Conservation (phyloP, 2,329 filamentous ascomycete genomes). For the Ophiostoma quercus region DNA sequence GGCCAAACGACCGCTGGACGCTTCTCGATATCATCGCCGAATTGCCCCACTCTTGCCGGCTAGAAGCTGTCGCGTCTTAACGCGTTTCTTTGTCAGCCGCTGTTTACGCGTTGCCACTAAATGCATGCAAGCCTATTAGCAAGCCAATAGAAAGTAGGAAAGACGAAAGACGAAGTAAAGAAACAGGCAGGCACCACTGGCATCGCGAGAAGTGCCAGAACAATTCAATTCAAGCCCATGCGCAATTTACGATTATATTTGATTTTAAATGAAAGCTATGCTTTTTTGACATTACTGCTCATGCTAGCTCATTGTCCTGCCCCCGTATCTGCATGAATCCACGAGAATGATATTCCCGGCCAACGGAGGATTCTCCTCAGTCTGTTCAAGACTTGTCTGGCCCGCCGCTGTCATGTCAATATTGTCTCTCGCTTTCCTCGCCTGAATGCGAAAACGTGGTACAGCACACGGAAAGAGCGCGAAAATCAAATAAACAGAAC, state of each 20-base stretch:
- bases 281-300: background rate
- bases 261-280: background rate
- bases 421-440: slow-evolving; percentile 11
- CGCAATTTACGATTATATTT: background rate
- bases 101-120: slow-evolving; percentile 15
- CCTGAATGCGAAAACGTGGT: background rate
- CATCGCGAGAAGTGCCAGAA: too few species aligned
- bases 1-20: background rate
- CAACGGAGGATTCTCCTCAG: too few species aligned
- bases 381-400: background rate
- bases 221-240: background rate
- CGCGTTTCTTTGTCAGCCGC: slow-evolving; percentile 15
- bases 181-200: too few species aligned
- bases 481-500: slow-evolving; percentile 2
- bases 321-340: background rate
- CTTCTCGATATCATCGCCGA: background rate
- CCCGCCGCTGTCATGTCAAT: background rate
- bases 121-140: background rate
- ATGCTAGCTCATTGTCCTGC: background rate
- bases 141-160: background rate
- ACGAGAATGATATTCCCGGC: background rate
- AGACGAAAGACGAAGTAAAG: background rate
- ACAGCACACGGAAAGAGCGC: slow-evolving; percentile 21
- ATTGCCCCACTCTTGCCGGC: background rate
- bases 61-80: slow-evolving; percentile 4